These are phyloP conservation scores for Fomitiporia mediterranea DNA, from an alignment of 1,284 basidiomycete species.

Conservation along the genomic window DNA sequence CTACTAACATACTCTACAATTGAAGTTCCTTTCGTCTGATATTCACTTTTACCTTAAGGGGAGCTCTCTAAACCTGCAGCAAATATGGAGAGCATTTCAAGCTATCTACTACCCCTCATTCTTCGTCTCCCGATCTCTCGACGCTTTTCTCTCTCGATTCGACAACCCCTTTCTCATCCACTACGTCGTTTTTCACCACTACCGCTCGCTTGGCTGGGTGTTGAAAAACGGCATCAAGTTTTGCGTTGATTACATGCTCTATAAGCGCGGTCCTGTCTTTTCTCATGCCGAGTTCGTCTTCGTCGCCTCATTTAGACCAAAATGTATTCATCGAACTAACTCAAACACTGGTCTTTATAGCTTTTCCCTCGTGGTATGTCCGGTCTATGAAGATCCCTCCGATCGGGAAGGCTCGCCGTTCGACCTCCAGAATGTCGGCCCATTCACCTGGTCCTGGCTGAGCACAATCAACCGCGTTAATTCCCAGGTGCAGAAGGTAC, in stretches of 20 bases:
- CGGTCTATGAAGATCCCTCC: constrained; percentile 79
- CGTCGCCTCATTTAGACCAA: background rate
- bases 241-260: constrained; percentile 91
- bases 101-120: constrained; percentile 32
- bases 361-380: constrained; percentile 86
- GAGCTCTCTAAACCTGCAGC: constrained; percentile 45
- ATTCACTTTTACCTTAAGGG: constrained; percentile 34
- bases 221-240: constrained; percentile 97
- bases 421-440: constrained; percentile 58
- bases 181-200: constrained; percentile 94
- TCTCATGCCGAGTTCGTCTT: constrained; percentile 85
- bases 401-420: constrained; percentile 65
- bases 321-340: background rate
- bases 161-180: constrained; percentile 94
- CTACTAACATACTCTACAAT: constrained; percentile 5
- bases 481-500: constrained; percentile 92
- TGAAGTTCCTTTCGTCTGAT: background rate
- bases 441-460: constrained; percentile 92
- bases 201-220: constrained; percentile 96
- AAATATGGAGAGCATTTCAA: constrained; percentile 62
- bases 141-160: constrained; percentile 38
- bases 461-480: constrained; percentile 97
- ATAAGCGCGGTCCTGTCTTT: constrained; percentile 94
- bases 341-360: constrained; percentile 37
- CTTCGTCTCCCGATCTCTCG: constrained; percentile 31